Base-by-base conservation (phyloP, 1,284 basidiomycete species). In the Ceratobasidium sp. region DNA sequence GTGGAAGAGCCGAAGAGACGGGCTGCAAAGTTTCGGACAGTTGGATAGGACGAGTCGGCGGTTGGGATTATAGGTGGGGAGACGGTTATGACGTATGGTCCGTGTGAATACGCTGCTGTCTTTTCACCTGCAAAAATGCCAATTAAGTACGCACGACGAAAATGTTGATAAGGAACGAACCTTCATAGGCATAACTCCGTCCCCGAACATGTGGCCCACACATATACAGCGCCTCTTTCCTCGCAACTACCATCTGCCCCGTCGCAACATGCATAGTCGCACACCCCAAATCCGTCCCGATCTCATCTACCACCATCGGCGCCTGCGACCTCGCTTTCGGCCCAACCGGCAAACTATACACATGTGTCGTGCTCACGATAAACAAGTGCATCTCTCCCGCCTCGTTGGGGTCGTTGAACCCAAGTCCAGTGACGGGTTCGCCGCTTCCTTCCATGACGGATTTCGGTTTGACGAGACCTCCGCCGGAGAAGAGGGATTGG, bases 141-240 rank as follows among this genome's bases (percentile, higher is more conserved):
- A 35, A 16, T 44, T 30, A 49, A 16, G 59, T 46, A 1, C 5
- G 41, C 28, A 5, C 21, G 26, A 32, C 23, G n/a, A 21, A 21
- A 49, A 35, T 9, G 13, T 32, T 46, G 32, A 44, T n/a, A 30
- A n/a, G 6, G 2, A 52, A 50, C 80, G 57, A 72, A 91, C 95
- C 95, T 84, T 98, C 95, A 78, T 95, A 95, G 0, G 96, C 96
- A 78, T 91, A 94, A 75, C 92, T 96, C 0, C 91, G 88, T 0
- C 94, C 92, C 69, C 96, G 84, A 0, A 94, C 95, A 26, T 96
- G 93, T 0, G 88, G 87, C 0, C 91, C 90, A 79, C 94, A 95
- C 8, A 94, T 84, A 78, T 97, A 98, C 49, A 98, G 90, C 0
- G 96, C 96, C 77, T 98, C 97, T 66, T 98, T 94, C 70, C 93